Evolutionary conservation across 139 green algal species (phyloP).

Genomic region (Ettlia oleoabundans): DNA sequence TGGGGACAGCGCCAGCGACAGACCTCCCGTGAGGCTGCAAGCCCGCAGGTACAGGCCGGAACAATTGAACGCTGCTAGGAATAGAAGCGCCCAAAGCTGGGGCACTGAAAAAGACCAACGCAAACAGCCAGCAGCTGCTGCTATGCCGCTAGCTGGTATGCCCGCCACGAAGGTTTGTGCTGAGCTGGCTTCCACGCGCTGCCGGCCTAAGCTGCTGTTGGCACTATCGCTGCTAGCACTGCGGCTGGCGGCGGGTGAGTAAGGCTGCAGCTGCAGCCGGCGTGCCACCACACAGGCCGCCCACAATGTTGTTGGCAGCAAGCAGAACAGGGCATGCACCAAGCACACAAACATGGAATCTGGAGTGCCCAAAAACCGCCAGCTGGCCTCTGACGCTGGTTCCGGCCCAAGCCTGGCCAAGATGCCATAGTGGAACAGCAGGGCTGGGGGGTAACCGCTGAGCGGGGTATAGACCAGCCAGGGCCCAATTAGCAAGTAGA

Average conservation of each 20-base stretch:
- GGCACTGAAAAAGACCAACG: slow-evolving; percentile 12
- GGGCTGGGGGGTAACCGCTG: slow-evolving; percentile 7
- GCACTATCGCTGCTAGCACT: slow-evolving; percentile 12
- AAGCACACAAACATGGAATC: slow-evolving; percentile 48
- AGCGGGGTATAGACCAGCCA: slow-evolving; percentile 50
- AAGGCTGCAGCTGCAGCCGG: slow-evolving; percentile 10
- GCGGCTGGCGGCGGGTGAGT: background rate
- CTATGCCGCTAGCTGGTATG: background rate
- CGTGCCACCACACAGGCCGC: slow-evolving; percentile 47
- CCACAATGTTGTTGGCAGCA: slow-evolving; percentile 61
- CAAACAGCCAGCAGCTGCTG: background rate
- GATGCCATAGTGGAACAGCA: slow-evolving; percentile 44
- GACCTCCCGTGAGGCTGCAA: background rate
- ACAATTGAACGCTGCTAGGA: background rate
- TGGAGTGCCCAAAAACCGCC: slow-evolving; percentile 7
- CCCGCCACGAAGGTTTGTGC: too few species aligned
- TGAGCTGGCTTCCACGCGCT: slow-evolving; percentile 6
- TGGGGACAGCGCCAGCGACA: slow-evolving; percentile 38
- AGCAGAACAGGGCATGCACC: slow-evolving; percentile 29
- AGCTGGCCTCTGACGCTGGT: background rate
- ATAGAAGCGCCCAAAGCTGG: background rate
- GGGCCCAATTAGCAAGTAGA: slow-evolving; percentile 50
- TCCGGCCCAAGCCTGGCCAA: background rate
- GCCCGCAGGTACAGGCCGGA: slow-evolving; percentile 10
- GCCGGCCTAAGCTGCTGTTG: background rate